Conservation (phyloP, 2,329 filamentous ascomycete species). For the Cercospora canescens region DNA sequence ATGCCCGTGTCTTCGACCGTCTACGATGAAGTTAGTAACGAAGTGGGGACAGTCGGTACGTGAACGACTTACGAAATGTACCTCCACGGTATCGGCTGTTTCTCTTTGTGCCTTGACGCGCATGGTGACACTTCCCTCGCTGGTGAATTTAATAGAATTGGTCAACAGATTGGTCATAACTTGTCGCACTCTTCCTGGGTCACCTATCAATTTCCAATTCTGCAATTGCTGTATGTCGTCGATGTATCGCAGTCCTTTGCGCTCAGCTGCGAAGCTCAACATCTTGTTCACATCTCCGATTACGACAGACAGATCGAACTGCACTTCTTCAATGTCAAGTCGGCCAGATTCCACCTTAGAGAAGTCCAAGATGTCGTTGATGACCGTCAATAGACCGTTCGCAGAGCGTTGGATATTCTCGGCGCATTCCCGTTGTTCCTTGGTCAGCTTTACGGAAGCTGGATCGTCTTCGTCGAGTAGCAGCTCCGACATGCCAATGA, state of each 20-base stretch:
- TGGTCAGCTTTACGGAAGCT: slow-evolving; percentile 51
- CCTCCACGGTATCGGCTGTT: slow-evolving; percentile 62
- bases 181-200: slow-evolving; percentile 79
- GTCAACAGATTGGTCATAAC: slow-evolving; percentile 79
- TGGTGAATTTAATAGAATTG: slow-evolving; percentile 75
- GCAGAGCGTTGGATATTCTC: slow-evolving; percentile 78
- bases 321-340: slow-evolving; percentile 76
- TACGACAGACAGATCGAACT: slow-evolving; percentile 72
- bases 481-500: slow-evolving; percentile 78
- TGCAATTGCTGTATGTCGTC: slow-evolving; percentile 64
- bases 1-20: slow-evolving; percentile 77
- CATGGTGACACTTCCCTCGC: slow-evolving; percentile 67
- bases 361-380: slow-evolving; percentile 89
- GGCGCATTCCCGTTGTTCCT: slow-evolving; percentile 73
- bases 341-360: slow-evolving; percentile 78
- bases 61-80: slow-evolving; percentile 55
- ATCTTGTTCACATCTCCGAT: slow-evolving; percentile 82
- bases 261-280: slow-evolving; percentile 80
- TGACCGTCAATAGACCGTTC: slow-evolving; percentile 79
- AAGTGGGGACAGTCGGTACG: not conserved
- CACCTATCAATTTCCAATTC: slow-evolving; percentile 76
- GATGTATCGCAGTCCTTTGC: slow-evolving; percentile 73
- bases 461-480: slow-evolving; percentile 59
- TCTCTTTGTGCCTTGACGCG: slow-evolving; percentile 65
- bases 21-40: not conserved